Percentiles rank a stretch among this genome's conserved stretches.
Conservation (phyloP, 805 yeast species). For the Yarrowia hollandica region DNA sequence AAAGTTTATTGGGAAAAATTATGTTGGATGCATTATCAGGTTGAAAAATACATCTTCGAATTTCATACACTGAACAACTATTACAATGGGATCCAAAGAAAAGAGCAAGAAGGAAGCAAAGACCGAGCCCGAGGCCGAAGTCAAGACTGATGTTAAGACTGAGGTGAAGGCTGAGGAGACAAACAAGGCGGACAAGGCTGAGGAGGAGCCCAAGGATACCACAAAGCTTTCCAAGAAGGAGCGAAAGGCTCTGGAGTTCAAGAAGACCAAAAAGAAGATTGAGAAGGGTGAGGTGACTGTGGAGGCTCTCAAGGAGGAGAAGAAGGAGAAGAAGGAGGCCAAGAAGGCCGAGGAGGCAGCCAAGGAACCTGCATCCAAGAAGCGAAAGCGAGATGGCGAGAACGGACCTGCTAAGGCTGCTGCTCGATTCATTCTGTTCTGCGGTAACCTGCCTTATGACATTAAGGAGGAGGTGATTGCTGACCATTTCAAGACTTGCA, state of each 20-base stretch:
- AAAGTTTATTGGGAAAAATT: slow-evolving; percentile 22
- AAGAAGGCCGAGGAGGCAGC: slow-evolving; percentile 36
- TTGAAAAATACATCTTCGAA: background rate
- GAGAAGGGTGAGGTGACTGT: slow-evolving; percentile 44
- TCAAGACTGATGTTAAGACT: background rate
- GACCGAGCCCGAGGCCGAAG: slow-evolving; percentile 6
- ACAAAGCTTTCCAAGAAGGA: slow-evolving; percentile 40
- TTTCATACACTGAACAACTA: background rate
- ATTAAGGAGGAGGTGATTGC: slow-evolving; percentile 60
- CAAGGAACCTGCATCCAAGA: slow-evolving; percentile 40
- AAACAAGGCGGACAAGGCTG: background rate
- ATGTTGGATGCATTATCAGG: slow-evolving; percentile 20
- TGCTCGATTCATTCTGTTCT: slow-evolving; percentile 79
- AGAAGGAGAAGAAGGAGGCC: slow-evolving; percentile 41
- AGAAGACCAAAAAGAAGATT: slow-evolving; percentile 41
- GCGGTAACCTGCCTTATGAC: slow-evolving; percentile 85
- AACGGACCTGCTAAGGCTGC: slow-evolving; percentile 52
- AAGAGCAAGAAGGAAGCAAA: slow-evolving; percentile 13
- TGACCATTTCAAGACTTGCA: slow-evolving; percentile 66
- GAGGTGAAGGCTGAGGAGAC: background rate
- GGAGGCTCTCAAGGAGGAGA: slow-evolving; percentile 36
- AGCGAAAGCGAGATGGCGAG: slow-evolving; percentile 50
- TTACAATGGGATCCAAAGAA: slow-evolving; percentile 13
- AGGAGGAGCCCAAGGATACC: background rate
- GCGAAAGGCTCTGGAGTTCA: slow-evolving; percentile 38